Evolutionary conservation across 148 eudicot genomes (phyloP).

Genomic region (Camellia granthamiana): DNA sequence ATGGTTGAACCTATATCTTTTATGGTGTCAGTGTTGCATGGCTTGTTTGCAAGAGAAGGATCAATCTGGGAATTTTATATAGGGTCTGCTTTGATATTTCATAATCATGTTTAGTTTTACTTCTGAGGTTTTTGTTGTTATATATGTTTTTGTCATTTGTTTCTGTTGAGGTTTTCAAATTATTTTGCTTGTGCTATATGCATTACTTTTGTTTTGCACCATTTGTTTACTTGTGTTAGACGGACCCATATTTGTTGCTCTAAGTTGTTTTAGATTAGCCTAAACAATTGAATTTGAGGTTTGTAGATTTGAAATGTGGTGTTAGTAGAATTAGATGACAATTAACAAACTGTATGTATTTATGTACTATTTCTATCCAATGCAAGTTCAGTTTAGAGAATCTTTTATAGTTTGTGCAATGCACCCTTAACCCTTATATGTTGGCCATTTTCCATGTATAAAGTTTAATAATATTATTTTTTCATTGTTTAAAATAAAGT

Average conservation of each 20-base stretch:
- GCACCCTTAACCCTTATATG: no score
- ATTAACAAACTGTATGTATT: neutral
- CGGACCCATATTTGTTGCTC: neutral
- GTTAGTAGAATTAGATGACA: neutral
- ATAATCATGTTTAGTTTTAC: neutral
- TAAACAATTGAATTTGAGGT: neutral
- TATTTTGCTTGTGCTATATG: neutral
- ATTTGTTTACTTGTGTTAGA: neutral
- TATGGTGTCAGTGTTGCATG: neutral
- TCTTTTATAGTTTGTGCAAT: neutral
- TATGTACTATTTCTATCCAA: neutral
- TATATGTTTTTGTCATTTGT: neutral
- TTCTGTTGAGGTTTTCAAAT: neutral
- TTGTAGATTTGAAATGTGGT: neutral
- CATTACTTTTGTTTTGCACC: neutral
- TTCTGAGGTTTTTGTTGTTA: neutral
- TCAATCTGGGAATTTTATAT: neutral
- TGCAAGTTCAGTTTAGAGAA: neutral
- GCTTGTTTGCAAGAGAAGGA: neutral
- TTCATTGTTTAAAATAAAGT: no score
- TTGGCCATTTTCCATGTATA: no score
- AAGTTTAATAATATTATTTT: no score
- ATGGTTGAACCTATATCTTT: neutral
- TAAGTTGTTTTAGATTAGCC: neutral
- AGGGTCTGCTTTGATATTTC: neutral